Conservation (phyloP, 352 stramenopile genomes). For the Phytophthora constricta region DNA sequence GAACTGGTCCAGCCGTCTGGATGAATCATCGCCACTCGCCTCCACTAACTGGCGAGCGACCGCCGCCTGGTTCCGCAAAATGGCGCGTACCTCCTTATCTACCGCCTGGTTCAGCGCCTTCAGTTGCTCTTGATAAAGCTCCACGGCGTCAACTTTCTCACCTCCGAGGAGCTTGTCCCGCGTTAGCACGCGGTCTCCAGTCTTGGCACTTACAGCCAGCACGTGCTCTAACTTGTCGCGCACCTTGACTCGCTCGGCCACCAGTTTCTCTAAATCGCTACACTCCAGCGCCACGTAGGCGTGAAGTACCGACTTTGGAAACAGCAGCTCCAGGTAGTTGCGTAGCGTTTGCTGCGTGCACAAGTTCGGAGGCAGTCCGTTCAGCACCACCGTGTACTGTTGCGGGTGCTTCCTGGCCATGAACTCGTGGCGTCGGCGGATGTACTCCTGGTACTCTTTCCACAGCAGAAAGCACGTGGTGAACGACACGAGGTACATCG, state of each 20-base stretch:
- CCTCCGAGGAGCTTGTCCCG: slow-evolving; percentile 47
- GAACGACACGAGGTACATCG: slow-evolving; percentile 72
- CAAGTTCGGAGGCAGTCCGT: slow-evolving; percentile 74
- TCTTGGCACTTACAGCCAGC: slow-evolving; percentile 67
- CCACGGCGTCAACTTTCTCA: slow-evolving; percentile 72
- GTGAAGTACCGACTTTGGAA: slow-evolving; percentile 69
- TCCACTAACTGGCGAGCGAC: slow-evolving; percentile 69
- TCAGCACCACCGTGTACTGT: slow-evolving; percentile 84
- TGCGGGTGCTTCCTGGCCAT: slow-evolving; percentile 63
- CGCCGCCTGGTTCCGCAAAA: slow-evolving; percentile 69
- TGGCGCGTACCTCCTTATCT: slow-evolving; percentile 75
- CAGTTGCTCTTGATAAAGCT: slow-evolving; percentile 72
- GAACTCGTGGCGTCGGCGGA: slow-evolving; percentile 78
- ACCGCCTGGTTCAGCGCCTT: slow-evolving; percentile 77
- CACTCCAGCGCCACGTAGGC: slow-evolving; percentile 84
- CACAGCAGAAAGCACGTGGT: slow-evolving; percentile 70
- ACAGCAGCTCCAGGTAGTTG: slow-evolving; percentile 81
- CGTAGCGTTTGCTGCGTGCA: slow-evolving; percentile 77
- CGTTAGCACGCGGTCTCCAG: slow-evolving; percentile 58
- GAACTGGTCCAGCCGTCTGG: slow-evolving; percentile 25
- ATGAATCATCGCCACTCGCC: slow-evolving; percentile 47
- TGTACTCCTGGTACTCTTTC: slow-evolving; percentile 78
- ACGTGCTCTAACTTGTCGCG: slow-evolving; percentile 75
- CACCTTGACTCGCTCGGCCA: slow-evolving; percentile 69
- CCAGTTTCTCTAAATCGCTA: slow-evolving; percentile 73